Conservation (phyloP, 179 eudicot species). For the Heliamphora pulchella region DNA sequence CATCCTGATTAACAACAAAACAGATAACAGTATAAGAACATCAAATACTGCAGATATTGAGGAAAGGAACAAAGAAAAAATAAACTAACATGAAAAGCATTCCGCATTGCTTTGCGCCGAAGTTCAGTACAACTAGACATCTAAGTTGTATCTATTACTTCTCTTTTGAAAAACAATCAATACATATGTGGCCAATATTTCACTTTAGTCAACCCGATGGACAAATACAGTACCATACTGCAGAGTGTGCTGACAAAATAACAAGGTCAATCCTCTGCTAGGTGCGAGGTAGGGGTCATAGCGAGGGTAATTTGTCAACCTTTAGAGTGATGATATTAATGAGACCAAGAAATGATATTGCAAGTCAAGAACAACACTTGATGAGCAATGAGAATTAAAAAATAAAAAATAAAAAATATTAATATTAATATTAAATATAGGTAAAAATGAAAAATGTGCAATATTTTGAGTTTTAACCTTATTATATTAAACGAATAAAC, state of each 20-base stretch:
- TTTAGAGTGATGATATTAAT: neutral
- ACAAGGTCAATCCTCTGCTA: neutral
- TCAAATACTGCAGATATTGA: neutral
- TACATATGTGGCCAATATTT: neutral
- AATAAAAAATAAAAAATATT: too few species aligned
- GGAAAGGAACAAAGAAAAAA: neutral
- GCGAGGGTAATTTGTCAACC: neutral
- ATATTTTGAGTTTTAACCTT: too few species aligned
- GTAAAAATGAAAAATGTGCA: too few species aligned
- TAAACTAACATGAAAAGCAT: neutral
- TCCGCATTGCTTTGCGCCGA: too few species aligned
- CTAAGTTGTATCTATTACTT: neutral
- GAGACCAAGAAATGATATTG: neutral
- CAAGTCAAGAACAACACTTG: too few species aligned
- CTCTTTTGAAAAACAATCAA: neutral
- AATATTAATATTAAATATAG: too few species aligned
- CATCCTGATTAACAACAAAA: constrained; percentile 50
- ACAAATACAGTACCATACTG: neutral
- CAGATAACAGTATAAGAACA: neutral
- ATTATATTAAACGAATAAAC: too few species aligned
- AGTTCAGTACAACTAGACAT: neutral
- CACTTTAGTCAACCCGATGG: neutral
- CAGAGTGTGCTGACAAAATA: neutral
- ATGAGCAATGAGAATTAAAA: too few species aligned
- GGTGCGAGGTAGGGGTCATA: neutral